These are phyloP conservation scores for Arabidopsis suecica DNA, from an alignment of 345 rosid species.

Conservation along the genomic window DNA sequence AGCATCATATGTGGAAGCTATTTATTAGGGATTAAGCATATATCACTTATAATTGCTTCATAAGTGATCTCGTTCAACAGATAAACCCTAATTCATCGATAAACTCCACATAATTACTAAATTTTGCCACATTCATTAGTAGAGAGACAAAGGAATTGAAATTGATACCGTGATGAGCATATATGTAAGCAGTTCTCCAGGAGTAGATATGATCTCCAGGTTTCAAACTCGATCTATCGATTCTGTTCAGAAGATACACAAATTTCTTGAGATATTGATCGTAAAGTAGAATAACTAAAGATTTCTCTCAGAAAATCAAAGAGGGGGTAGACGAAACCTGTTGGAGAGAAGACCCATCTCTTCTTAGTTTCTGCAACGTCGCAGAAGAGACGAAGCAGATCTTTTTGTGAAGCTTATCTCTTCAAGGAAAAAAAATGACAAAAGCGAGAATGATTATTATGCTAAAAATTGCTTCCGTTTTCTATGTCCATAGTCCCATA, in stretches of 20 bases:
- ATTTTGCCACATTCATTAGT: neutral
- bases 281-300: no score
- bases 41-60: neutral
- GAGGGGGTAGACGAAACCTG: conserved; percentile 55
- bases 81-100: conserved; percentile 11
- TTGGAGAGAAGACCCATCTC: conserved; percentile 91
- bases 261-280: neutral
- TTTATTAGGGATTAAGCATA: neutral
- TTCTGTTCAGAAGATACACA: conserved; percentile 45
- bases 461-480: neutral
- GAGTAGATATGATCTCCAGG: conserved; percentile 94
- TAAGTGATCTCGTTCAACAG: neutral
- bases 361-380: neutral
- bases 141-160: neutral
- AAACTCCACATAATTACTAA: neutral
- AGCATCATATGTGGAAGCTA: neutral
- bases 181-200: conserved; percentile 89
- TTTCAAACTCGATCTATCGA: conserved; percentile 58
- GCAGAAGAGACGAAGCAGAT: conserved; percentile 5
- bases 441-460: neutral
- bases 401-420: conserved; percentile 16
- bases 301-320: neutral
- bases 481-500: neutral
- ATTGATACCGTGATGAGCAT: conserved; percentile 81
- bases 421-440: conserved; percentile 6